Percentiles rank a stretch among this genome's conserved stretches.
Conservation (phyloP, 176 grass and related monocot genomes). For the Poa pratensis region DNA sequence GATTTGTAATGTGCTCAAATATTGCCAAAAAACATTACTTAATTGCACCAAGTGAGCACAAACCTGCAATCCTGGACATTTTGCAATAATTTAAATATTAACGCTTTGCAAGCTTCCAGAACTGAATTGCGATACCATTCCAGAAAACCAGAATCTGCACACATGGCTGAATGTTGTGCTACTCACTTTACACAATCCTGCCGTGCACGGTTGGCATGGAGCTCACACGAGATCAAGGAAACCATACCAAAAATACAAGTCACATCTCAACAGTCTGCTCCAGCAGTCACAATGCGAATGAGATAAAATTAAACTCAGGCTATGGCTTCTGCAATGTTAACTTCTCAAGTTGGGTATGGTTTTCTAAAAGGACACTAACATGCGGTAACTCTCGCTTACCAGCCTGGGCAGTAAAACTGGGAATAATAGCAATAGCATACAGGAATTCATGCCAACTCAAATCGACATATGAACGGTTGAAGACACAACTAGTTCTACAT, state of each 20-base stretch:
- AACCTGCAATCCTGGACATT: background rate
- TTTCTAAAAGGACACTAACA: background rate
- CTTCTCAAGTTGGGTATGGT: background rate
- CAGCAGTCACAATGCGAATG: background rate
- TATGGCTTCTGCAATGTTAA: background rate
- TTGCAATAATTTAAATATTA: background rate
- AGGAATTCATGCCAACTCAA: background rate
- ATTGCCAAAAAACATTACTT: background rate
- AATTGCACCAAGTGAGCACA: background rate
- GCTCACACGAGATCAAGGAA: background rate
- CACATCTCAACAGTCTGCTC: background rate
- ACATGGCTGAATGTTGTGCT: background rate
- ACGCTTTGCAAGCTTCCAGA: background rate
- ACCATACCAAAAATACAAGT: background rate
- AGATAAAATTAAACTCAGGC: background rate
- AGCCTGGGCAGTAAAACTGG: background rate
- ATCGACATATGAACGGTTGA: background rate
- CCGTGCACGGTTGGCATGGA: background rate
- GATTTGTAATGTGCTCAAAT: conserved; percentile 3
- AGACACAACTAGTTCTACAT: background rate
- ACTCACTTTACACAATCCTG: background rate
- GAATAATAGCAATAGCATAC: background rate
- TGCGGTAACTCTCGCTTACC: background rate
- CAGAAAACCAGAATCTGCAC: background rate
- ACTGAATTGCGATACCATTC: background rate